These are phyloP conservation scores for Wickerhamia fluorescens DNA, from an alignment of 805 yeast species.

Conservation along the genomic window DNA sequence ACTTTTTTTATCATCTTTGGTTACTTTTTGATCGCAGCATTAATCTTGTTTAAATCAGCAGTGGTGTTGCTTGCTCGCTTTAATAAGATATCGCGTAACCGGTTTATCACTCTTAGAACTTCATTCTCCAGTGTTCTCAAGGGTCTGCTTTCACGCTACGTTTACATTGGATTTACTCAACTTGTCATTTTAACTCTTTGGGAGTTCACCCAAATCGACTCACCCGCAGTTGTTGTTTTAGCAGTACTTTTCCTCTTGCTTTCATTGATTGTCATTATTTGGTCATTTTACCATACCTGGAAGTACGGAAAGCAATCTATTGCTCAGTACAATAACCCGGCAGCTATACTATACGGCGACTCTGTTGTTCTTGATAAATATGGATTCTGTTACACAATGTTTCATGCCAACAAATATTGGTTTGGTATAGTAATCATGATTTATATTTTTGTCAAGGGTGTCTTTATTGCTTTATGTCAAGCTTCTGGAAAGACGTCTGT, in stretches of 20 bases:
- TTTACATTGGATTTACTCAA: constrained; percentile 82
- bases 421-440: constrained; percentile 62
- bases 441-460: constrained; percentile 58
- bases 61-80: constrained; percentile 41
- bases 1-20: constrained; percentile 78
- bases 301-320: constrained; percentile 59
- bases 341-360: constrained; percentile 81
- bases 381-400: constrained; percentile 89
- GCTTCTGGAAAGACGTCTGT: constrained; percentile 77
- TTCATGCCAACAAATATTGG: constrained; percentile 74
- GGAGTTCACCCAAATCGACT: constrained; percentile 78
- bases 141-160: constrained; percentile 73
- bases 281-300: constrained; percentile 60
- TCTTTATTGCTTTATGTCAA: constrained; percentile 76
- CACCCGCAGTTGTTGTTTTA: constrained; percentile 81
- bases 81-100: constrained; percentile 44
- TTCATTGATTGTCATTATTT: constrained; percentile 52
- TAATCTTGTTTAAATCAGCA: constrained; percentile 47
- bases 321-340: constrained; percentile 64
- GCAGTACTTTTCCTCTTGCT: constrained; percentile 66
- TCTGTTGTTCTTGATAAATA: constrained; percentile 63
- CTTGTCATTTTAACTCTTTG: constrained; percentile 71
- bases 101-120: constrained; percentile 42
- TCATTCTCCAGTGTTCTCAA: constrained; percentile 59
- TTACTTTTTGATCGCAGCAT: constrained; percentile 56